Base-by-base conservation (phyloP, 257 asterid genomes). In the Hygrophila difformis region DNA sequence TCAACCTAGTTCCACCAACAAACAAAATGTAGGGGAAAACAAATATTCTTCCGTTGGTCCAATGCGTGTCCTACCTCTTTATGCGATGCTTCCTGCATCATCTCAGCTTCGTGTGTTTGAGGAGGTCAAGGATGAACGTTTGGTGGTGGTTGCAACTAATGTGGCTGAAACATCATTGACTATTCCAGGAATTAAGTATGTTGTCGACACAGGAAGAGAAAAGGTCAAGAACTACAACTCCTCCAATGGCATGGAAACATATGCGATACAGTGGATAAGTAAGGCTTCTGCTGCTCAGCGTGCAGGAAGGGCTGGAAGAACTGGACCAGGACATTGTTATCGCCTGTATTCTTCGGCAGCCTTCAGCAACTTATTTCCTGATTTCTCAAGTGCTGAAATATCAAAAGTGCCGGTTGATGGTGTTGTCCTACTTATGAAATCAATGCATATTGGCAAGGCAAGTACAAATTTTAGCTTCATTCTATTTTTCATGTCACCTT, bases 161-260 rank as follows among this genome's bases (percentile, higher is more conserved):
- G 98, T 89, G 55, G 98, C 96, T 22, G 98, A 89, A 42, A 89
- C 98, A 39, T 89, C 98, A 51, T 71, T 89, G 82, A 89, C 98
- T 6, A 89, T 89, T 58, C 98, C 98, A 1, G 96, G 94, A 44
- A 77, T 89, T 61, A 85, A 72, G 59, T 89, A 89, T 59, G 92
- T 89, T 14, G 94, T 89, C 46, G 98, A 89, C 70, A 79, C 98
- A 1, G 98, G 98, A 55, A 71, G 93, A 69, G 96, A 79, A 61
- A 89, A 89, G 64, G 79, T 74, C 39, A 89, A 89, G 77, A 77
- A 64, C 36, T 89, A 79, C 61, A 77, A 79, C 76, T 62, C 85
- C 50, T 65, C 78, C 11, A 89, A 61, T 14, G 98, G 96, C 43
- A 85, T 89, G 85, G 98, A 82, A 60, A 57, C 79, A 12, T 89